Evolutionary conservation across 805 yeast genomes (phyloP).

Genomic region (Kodamaea nitidulidarum): DNA sequence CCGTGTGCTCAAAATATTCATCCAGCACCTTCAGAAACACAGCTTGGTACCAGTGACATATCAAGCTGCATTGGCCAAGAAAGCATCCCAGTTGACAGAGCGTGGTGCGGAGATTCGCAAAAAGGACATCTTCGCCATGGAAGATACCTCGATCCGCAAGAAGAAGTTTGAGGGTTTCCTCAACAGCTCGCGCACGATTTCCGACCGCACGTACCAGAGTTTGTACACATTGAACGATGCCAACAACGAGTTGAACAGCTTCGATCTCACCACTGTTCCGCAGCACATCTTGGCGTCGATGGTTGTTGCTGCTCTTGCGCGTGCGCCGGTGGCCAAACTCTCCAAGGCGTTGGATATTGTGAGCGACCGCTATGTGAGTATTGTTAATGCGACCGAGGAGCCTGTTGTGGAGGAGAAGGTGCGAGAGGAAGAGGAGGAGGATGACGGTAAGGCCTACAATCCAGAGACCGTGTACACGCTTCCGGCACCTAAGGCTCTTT

Average conservation of each 20-base stretch:
- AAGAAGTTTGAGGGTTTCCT: constrained; percentile 41
- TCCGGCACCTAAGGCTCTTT: constrained; percentile 55
- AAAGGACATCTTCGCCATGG: constrained; percentile 31
- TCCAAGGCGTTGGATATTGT: constrained; percentile 67
- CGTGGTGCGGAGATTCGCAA: constrained; percentile 41
- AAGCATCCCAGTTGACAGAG: constrained; percentile 26
- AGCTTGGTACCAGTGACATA: constrained; percentile 34
- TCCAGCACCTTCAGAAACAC: constrained; percentile 36
- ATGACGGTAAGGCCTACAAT: constrained; percentile 24
- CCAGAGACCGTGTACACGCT: constrained; percentile 45
- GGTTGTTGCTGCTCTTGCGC: constrained; percentile 62
- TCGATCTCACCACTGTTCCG: constrained; percentile 70
- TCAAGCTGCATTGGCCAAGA: constrained; percentile 25
- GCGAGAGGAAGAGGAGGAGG: constrained; percentile 18
- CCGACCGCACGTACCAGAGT: constrained; percentile 45
- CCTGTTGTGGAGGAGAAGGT: constrained; percentile 6
- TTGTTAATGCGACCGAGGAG: constrained; percentile 11
- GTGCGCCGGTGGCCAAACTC: constrained; percentile 49
- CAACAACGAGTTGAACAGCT: constrained; percentile 55
- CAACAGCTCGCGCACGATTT: constrained; percentile 26
- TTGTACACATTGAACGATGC: constrained; percentile 65
- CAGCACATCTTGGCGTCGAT: constrained; percentile 58
- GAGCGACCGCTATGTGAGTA: constrained; percentile 57
- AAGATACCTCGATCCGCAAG: constrained; percentile 31
- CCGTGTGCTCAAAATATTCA: constrained; percentile 46